Evolutionary conservation across 2,329 filamentous ascomycete species (phyloP), one percentile per base, ranked within the genome.

Genomic region (Fusarium sp.): DNA sequence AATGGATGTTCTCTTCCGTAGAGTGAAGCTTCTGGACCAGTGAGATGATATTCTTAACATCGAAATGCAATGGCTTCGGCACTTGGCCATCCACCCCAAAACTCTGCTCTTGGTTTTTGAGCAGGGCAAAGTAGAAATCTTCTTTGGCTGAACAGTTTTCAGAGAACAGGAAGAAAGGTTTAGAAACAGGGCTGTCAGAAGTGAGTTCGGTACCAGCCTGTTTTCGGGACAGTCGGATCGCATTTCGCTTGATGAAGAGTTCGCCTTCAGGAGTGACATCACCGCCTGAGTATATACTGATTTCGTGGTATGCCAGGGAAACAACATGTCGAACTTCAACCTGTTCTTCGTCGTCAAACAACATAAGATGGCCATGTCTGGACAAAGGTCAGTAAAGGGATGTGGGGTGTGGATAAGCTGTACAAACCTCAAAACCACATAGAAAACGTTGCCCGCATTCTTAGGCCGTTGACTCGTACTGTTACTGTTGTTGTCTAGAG

Each of bases 61-160:
- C 93, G 77, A 97, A 97, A 20, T 91, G 87, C 72, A 94, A 89
- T 15, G 93, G 92, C 60, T 87, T 87, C 1, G 95, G 94, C 2
- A 91, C 71, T 26, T 86, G 85, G 62, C 87, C 85, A 28, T 86
- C 85, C 6, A 85, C 84, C 44, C 87, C 87, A 65, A 90, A 87
- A 22, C 89, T 88, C 77, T 92, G 91, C 75, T 95, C 92, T 80
- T 97, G 93, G 73, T 95, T 97, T 77, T 92, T 91, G 44, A 99
- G 86, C 76, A 99, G 86, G 18, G 96, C 93, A 82, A 98, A 96
- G 82, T 99, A 99, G 83, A 99, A 98, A 81, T 99, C 96, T 82
- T 99, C 96, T 82, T 99, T 99, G 52, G 96, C 94, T 0, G 95
- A 98, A 81, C 94, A 94, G 79, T 97, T 98, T 75, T 98, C 95